Conservation (phyloP, 2,329 filamentous ascomycete genomes). For the Rhexocercosporidium sp. region DNA sequence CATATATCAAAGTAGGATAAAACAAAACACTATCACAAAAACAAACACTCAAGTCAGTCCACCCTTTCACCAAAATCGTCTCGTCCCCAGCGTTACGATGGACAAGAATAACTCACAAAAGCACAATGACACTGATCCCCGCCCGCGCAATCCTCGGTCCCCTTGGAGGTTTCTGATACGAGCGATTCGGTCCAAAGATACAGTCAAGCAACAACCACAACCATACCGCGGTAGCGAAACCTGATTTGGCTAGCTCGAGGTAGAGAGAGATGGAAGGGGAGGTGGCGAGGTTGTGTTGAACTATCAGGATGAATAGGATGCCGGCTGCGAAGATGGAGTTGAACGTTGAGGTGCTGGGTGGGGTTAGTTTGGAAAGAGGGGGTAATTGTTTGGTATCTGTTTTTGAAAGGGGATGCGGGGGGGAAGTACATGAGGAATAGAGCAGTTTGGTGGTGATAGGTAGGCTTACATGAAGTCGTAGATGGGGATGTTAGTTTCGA, state of each 20-base stretch:
- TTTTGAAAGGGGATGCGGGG: too few species aligned
- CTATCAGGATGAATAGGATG: conserved; percentile 31
- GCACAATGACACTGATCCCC: conserved; percentile 28
- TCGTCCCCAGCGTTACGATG: too few species aligned
- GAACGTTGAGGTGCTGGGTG: conserved; percentile 18
- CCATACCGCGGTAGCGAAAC: conserved; percentile 30
- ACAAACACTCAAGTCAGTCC: background rate
- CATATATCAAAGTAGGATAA: conserved; percentile 29
- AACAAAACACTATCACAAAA: conserved; percentile 20
- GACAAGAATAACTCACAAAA: conserved; percentile 35
- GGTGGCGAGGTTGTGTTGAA: conserved; percentile 26
- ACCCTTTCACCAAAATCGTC: too few species aligned
- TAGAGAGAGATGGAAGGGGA: conserved; percentile 14
- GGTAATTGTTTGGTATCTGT: background rate
- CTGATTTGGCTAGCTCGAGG: conserved; percentile 30
- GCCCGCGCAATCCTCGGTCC: conserved; percentile 22
- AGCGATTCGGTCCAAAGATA: conserved; percentile 17
- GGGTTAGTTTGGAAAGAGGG: background rate
- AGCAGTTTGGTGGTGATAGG: background rate
- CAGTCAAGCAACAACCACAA: conserved; percentile 33
- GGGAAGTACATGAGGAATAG: background rate
- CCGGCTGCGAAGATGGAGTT: conserved; percentile 27
- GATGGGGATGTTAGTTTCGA: background rate
- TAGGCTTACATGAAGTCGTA: conserved; percentile 26
- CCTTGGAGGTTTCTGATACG: background rate